These are phyloP conservation scores for Geosmithia morbida DNA, from an alignment of 2,329 filamentous ascomycete species.

Conservation along the genomic window DNA sequence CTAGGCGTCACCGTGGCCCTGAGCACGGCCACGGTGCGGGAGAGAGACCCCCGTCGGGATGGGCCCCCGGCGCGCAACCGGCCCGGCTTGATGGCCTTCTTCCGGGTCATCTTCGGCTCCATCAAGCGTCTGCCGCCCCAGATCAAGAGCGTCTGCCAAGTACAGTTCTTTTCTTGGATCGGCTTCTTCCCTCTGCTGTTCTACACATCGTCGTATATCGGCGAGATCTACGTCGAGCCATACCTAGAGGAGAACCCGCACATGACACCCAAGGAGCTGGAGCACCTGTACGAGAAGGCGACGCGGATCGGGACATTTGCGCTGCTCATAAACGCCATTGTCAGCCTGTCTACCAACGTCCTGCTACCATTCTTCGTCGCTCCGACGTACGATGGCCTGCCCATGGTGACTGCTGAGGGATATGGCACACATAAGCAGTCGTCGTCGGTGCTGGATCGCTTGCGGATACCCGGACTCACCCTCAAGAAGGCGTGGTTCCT, in stretches of 20 bases:
- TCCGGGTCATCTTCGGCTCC: conserved; percentile 61
- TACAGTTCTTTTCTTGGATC: conserved; percentile 81
- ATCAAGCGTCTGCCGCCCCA: conserved; percentile 69
- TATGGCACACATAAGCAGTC: conserved; percentile 15
- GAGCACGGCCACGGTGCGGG: conserved; percentile 54
- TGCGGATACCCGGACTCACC: conserved; percentile 72
- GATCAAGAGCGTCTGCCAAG: conserved; percentile 66
- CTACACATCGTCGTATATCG: conserved; percentile 89
- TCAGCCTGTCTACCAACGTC: conserved; percentile 69
- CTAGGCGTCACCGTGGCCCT: conserved; percentile 56
- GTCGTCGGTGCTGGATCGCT: conserved; percentile 35
- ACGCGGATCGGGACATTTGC: conserved; percentile 84
- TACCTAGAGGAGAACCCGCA: conserved; percentile 64
- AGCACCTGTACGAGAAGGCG: conserved; percentile 67
- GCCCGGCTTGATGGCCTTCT: conserved; percentile 62
- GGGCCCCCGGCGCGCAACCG: conserved; percentile 43
- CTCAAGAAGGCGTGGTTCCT: conserved; percentile 79
- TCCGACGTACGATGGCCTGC: conserved; percentile 53
- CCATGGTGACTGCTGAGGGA: conserved; percentile 6
- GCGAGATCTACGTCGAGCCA: conserved; percentile 81
- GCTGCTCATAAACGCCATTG: conserved; percentile 74
- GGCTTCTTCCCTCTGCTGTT: conserved; percentile 94
- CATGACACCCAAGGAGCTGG: conserved; percentile 62
- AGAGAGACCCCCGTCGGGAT: conserved; percentile 68
- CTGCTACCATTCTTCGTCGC: conserved; percentile 75